Evolutionary conservation across 2,329 filamentous ascomycete genomes (phyloP), one percentile per base, ranked within the genome.

Genomic region (Lachnellula arida): DNA sequence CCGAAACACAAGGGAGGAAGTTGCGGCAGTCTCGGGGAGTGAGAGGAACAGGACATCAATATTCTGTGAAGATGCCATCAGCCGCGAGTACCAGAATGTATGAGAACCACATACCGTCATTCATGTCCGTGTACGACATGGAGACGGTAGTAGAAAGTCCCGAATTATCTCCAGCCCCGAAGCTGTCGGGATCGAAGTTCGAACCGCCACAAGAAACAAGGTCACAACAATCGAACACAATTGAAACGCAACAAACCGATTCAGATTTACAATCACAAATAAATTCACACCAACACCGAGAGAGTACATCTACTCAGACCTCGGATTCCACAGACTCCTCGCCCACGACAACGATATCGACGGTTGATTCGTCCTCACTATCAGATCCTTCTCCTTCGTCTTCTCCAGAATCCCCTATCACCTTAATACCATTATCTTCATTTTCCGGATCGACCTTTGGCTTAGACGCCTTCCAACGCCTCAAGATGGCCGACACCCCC

Each of bases 241-340:
- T 7, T 6, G 44, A 46, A 32, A 46, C 17, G 11, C 11, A n/a
- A 22, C n/a, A 44, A 32, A 9, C 44, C 17, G 12, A 46, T 14
- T 25, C 19, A 46, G 19, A 65, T 39, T 43, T 43, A 53, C 62
- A 60, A 51, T 55, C 62, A 49, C 63, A 62, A 51, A 58, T 65
- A 49, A 65, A 66, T 40, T 61, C 63, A 23, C 88, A 91, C 73
- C 84, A 86, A 67, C 87, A 89, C 70, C 81, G 85, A 69, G 82
- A 89, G 69, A 91, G 87, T 74, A 87, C 84, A n/a, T 92, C 87
- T 7, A 90, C 88, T 2, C 86, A 88, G 60, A 81, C 81, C 53
- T 89, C 88, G 15, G 90, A 89, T 61, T 97, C 94, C 1, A 89
- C 89, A 43, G 92, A 96, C 68, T 96, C 93, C 22, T 97, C 93